phyloP scores from a whole-genome alignment of 352 stramenopile species.

The Plasmopara muralis region DNA sequence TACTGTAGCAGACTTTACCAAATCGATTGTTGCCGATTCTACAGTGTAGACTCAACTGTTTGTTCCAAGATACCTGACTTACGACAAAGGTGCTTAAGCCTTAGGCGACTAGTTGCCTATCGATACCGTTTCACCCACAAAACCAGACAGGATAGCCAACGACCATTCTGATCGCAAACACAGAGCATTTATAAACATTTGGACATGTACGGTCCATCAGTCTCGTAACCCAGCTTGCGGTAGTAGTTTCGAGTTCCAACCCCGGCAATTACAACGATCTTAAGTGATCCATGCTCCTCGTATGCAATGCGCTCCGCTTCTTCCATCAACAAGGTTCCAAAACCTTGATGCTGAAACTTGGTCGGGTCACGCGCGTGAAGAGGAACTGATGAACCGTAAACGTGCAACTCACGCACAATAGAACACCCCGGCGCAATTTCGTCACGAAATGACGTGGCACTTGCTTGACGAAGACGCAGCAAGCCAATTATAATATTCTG shows the following conservation, averaged over 20 bases:
- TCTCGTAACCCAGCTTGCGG: slow-evolving; percentile 94
- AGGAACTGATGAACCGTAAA: slow-evolving; percentile 95
- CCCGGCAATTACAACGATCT: slow-evolving; percentile 95
- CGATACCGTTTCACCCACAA: not conserved
- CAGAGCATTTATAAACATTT: slow-evolving; percentile 73
- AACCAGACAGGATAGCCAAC: not conserved
- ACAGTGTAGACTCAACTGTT: not conserved
- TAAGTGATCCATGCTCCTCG: slow-evolving; percentile 92
- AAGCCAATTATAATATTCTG: slow-evolving; percentile 96
- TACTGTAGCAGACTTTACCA: not conserved
- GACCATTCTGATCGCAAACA: not conserved
- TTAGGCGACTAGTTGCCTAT: not conserved
- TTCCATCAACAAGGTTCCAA: slow-evolving; percentile 96
- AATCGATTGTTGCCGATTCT: not conserved
- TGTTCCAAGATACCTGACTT: not conserved
- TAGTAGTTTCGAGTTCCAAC: slow-evolving; percentile 97
- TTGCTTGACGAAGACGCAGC: slow-evolving; percentile 89
- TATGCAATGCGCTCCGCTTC: slow-evolving; percentile 94
- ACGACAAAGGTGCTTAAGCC: not conserved
- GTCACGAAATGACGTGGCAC: slow-evolving; percentile 66
- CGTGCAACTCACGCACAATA: slow-evolving; percentile 90
- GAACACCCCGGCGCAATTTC: slow-evolving; percentile 65
- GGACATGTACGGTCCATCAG: slow-evolving; percentile 96
- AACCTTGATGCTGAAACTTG: slow-evolving; percentile 96
- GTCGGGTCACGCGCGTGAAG: slow-evolving; percentile 91